These are phyloP conservation scores for Trichoderma koningiopsis DNA, from an alignment of 2,329 filamentous ascomycete genomes.

Conservation along the genomic window DNA sequence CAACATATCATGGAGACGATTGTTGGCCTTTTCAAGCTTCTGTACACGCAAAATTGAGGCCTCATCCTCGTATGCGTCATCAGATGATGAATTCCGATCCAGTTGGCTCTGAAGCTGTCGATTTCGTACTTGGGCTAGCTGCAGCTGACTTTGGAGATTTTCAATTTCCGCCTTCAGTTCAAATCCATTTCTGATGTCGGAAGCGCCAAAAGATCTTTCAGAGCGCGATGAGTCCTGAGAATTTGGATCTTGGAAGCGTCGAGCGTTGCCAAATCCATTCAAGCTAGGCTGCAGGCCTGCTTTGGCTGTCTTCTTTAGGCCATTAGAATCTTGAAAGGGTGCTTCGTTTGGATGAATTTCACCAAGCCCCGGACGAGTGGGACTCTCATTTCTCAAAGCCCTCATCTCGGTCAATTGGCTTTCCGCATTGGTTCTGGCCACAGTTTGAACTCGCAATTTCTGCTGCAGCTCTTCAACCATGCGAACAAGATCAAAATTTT, in stretches of 20 bases:
- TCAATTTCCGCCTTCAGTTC: constrained; percentile 90
- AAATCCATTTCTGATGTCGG: constrained; percentile 84
- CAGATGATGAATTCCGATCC: constrained; percentile 64
- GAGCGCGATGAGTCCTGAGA: constrained; percentile 77
- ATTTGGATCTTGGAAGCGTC: constrained; percentile 65
- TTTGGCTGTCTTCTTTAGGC: constrained; percentile 63
- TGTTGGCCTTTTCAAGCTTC: constrained; percentile 91
- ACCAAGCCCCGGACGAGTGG: constrained; percentile 73
- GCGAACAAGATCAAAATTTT: constrained; percentile 80
- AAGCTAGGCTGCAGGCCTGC: constrained; percentile 63
- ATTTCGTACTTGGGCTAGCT: constrained; percentile 94
- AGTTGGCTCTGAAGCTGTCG: constrained; percentile 87
- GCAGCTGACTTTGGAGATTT: constrained; percentile 89
- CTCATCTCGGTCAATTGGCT: constrained; percentile 78
- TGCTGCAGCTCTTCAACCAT: constrained; percentile 89
- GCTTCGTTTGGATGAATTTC: constrained; percentile 86
- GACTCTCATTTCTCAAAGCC: constrained; percentile 67
- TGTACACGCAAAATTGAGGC: constrained; percentile 80
- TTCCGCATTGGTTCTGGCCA: constrained; percentile 80
- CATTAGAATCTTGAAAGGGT: constrained; percentile 69
- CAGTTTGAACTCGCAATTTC: constrained; percentile 79
- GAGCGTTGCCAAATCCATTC: constrained; percentile 75
- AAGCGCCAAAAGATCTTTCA: constrained; percentile 78
- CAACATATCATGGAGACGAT: constrained; percentile 86
- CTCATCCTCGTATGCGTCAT: constrained; percentile 71